These are phyloP conservation scores for Cystobasidium pallidum DNA, from an alignment of 1,284 basidiomycete genomes.

Conservation along the genomic window DNA sequence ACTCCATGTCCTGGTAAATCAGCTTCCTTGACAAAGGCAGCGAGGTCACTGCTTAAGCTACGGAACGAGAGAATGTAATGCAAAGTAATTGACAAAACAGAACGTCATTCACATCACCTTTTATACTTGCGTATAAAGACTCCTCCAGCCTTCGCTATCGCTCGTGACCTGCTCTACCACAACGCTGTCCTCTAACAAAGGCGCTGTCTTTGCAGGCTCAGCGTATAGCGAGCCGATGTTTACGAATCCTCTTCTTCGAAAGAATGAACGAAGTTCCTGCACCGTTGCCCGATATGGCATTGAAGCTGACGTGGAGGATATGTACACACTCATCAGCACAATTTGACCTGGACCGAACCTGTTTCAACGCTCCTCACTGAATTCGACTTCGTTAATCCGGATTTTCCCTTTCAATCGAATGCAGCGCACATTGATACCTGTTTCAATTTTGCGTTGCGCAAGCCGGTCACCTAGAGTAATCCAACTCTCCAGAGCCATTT, in stretches of 20 bases:
- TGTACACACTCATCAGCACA: not conserved
- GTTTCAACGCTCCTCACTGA: not conserved
- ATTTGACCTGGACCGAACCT: not conserved
- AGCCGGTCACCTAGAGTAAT: not conserved
- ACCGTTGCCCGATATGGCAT: not conserved
- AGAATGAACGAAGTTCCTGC: not conserved
- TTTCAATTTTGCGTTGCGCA: not conserved
- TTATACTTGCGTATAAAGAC: not conserved
- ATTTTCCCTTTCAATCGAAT: not conserved
- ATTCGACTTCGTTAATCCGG: not conserved
- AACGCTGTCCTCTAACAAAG: constrained; percentile 5
- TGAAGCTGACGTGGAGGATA: not conserved
- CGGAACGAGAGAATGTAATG: not conserved
- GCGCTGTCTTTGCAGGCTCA: not conserved
- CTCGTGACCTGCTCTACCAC: not conserved
- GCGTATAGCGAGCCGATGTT: constrained; percentile 11
- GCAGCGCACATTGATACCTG: constrained; percentile 4
- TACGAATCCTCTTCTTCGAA: constrained; percentile 3
- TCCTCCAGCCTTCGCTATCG: not conserved
- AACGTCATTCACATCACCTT: not conserved
- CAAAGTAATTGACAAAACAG: not conserved
- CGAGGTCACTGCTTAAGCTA: not conserved
- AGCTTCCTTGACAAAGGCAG: not conserved
- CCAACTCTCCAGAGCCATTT: constrained; percentile 1
- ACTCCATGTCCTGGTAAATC: constrained; percentile 44